Evolutionary conservation across 495 filamentous ascomycete genomes (phyloP).

Genomic region (Achaetomiella virescens): DNA sequence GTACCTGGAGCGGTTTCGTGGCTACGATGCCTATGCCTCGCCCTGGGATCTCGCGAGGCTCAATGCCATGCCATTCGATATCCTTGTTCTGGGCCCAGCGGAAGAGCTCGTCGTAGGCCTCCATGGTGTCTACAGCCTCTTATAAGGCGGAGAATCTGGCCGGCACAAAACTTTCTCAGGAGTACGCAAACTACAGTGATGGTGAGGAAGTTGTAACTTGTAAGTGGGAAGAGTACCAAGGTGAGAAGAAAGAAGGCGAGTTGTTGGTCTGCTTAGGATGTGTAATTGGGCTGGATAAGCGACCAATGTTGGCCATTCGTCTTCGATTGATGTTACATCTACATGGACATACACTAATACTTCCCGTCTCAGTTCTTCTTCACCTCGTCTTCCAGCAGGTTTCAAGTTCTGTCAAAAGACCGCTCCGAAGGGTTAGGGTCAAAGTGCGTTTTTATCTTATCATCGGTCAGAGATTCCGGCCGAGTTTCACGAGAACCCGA

Average conservation of each 20-base stretch:
- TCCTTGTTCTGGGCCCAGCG: slow-evolving; percentile 57
- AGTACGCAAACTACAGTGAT: no score
- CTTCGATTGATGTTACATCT: no score
- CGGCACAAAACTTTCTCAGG: no score
- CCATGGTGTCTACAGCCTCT: slow-evolving; percentile 16
- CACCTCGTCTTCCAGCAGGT: neutral
- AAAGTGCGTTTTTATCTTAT: slow-evolving; percentile 4
- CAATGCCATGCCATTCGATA: slow-evolving; percentile 54
- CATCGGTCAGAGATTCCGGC: neutral
- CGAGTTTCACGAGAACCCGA: slow-evolving; percentile 1
- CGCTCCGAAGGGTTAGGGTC: neutral
- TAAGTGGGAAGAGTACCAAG: no score
- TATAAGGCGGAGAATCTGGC: neutral
- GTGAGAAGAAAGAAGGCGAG: no score
- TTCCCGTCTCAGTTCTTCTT: neutral
- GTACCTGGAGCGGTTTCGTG: slow-evolving; percentile 56
- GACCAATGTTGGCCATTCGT: no score
- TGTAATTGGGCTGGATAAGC: no score
- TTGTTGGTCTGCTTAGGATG: no score
- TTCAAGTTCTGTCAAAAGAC: neutral
- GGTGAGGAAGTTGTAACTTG: no score
- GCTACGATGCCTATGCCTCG: slow-evolving; percentile 72
- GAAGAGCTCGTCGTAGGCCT: slow-evolving; percentile 45
- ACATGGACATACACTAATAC: no score
- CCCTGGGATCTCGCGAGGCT: slow-evolving; percentile 52